Percentiles rank a stretch among this genome's conserved stretches.
phyloP scores from a whole-genome alignment of 1,284 basidiomycete genomes.

The Sanghuangporus sanghuang region DNA sequence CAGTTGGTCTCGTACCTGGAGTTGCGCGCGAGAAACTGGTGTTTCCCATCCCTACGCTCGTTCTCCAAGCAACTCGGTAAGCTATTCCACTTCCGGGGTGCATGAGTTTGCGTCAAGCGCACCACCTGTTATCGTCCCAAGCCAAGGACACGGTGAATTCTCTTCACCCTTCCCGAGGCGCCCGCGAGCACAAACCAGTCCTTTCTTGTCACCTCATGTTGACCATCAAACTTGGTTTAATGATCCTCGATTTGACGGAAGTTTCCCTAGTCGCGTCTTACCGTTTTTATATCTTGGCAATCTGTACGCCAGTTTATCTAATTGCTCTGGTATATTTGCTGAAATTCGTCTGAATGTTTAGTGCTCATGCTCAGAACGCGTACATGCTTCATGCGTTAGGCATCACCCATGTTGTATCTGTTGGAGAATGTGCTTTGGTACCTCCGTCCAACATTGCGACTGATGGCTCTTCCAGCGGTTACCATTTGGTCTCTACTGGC shows the following conservation, averaged over 20 bases:
- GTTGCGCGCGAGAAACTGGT: conserved; percentile 12
- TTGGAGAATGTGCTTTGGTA: conserved; percentile 88
- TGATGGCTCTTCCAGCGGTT: conserved; percentile 27
- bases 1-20: conserved; percentile 1
- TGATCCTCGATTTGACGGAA: conserved; percentile 88
- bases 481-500: conserved; percentile 39
- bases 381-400: conserved; percentile 95
- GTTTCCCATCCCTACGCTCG: conserved; percentile 16
- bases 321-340: conserved; percentile 4
- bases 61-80: conserved; percentile 17
- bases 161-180: conserved; percentile 32
- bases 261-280: conserved; percentile 90
- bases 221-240: conserved; percentile 90
- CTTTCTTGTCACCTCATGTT: conserved; percentile 54
- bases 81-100: conserved; percentile 10
- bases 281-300: conserved; percentile 96
- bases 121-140: conserved; percentile 19
- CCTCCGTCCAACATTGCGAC: conserved; percentile 46
- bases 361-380: conserved; percentile 90
- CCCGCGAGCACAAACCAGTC: conserved; percentile 65
- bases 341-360: conserved; percentile 25
- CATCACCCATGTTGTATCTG: conserved; percentile 96
- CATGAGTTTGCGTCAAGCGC: conserved; percentile 12
- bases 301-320: conserved; percentile 50
- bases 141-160: conserved; percentile 20